Evolutionary conservation across 2,329 filamentous ascomycete species (phyloP), one percentile per base, ranked within the genome.

Genomic region (Magnaporthiopsis incrustans): DNA sequence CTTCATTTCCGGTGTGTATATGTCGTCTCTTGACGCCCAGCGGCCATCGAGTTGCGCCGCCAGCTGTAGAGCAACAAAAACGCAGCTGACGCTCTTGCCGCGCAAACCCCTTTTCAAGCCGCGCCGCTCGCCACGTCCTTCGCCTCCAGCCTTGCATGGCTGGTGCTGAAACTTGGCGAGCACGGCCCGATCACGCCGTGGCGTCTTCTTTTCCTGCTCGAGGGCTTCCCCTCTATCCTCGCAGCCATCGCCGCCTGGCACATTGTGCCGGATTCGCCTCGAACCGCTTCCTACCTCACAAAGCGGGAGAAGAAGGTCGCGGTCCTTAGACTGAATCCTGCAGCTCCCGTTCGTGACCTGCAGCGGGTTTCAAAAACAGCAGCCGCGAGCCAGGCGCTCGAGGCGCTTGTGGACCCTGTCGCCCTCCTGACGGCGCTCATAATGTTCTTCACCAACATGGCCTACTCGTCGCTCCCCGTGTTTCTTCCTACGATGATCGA

Each of bases 381-480:
- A 6, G 18, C 18, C 56, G 76, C 80, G 69, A 74, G 74, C 35
- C 86, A 89, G 68, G 80, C 90, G 57, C 71, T 85, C 18, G 77
- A 82, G 66, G 84, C 85, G 2, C 75, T 91, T 35, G 69, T 72
- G 59, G 89, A 92, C 74, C 88, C 89, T 0, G 87, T 87, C 68
- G 85, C 85, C 65, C 94, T 91, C 77, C 79, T 94, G 57, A 90
- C 90, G 5, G 89, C 91, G 1, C 76, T 85, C 69, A 96, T 96
- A 85, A 91, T 96, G 80, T 92, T 96, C 79, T 86, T 89, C 74
- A 87, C 89, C 71, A 96, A 97, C 75, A 89, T 96, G 73, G 89
- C 92, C 15, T 97, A 96, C 78, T 88, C 87, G 71, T 94, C 90
- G 27, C 86, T 96, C 73, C 92, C 92, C 3, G 90, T 95, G 61